Base-by-base conservation (phyloP, 805 yeast genomes). In the Scheffersomyces stipitis region DNA sequence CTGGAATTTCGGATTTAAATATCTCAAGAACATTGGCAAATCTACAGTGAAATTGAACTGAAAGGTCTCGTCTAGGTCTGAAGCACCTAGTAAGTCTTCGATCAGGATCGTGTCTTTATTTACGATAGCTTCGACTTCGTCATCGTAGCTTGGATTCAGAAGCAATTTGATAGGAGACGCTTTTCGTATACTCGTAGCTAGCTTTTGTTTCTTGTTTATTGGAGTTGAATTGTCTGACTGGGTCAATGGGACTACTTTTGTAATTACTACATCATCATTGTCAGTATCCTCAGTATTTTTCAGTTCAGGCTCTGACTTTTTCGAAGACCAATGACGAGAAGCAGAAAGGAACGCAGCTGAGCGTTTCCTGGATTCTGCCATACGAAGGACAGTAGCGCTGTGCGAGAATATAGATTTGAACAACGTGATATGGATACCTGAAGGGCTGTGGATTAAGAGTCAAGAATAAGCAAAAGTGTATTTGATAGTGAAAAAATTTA, bases 21-120 rank as follows among this genome's bases (percentile, higher is more conserved):
- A 60, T 1, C 55, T 46, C 2, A 73, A 46, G 10, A 76, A 46
- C 30, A 62, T 58, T 23, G 63, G 66, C 32, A 76, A 44, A 5
- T 75, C 73, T 12, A 66, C 68, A 30, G 62, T 71, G 46, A 63
- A 78, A 44, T 77, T 76, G 56, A 78, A 77, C 24, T 78, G 69
- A 38, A 61, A 66, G 0, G 75, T 60, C 31, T 57, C 60, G 6
- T 31, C 31, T 14, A 78, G 43, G 6, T 62, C 60, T 4, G 45
- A 30, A 8, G 60, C 54, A 4, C 71, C 67, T 5, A 67, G 37
- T 7, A 66, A 47, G n/a, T 54, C 49, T 5, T 44, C 29, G 5
- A 66, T 43, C 30, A 38, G 46, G 2, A 66, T 55, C 0, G 66
- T 45, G 23, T 64, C 66, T 14, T 40, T 37, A 33, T 62, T 62